Evolutionary conservation across 306 rosid genomes (phyloP).

Genomic region (Dalbergia cochinchinensis): DNA sequence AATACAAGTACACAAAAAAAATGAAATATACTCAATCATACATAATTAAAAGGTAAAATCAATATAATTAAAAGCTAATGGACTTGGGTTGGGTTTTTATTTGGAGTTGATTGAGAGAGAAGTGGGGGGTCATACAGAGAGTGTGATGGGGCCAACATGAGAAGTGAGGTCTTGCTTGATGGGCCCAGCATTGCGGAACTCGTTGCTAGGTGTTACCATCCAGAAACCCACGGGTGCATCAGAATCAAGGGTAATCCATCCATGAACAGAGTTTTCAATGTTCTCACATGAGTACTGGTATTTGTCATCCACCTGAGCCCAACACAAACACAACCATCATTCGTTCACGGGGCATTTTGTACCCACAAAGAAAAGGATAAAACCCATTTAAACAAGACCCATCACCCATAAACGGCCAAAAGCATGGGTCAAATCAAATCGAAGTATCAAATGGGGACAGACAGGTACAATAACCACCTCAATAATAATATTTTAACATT

Average conservation of each 20-base stretch:
- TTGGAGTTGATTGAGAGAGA: too few relatives aligned
- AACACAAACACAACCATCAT: slow-evolving; percentile 8
- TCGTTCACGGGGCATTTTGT: slow-evolving; percentile 35
- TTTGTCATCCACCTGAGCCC: slow-evolving; percentile 88
- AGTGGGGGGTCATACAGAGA: slow-evolving; percentile 53
- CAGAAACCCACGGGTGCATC: slow-evolving; percentile 74
- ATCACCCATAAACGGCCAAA: not conserved
- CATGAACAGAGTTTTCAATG: slow-evolving; percentile 69
- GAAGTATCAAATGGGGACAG: not conserved
- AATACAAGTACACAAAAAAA: too few relatives aligned
- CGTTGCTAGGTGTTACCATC: slow-evolving; percentile 80
- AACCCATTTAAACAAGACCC: too few relatives aligned
- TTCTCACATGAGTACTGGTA: slow-evolving; percentile 80
- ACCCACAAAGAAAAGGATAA: not conserved
- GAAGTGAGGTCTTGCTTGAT: slow-evolving; percentile 90
- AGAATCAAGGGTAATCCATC: slow-evolving; percentile 65
- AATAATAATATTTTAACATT: too few relatives aligned
- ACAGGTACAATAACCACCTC: not conserved
- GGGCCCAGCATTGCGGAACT: slow-evolving; percentile 85
- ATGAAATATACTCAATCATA: too few relatives aligned
- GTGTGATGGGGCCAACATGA: slow-evolving; percentile 81
- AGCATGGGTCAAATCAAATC: not conserved
- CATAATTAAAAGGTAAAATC: too few relatives aligned
- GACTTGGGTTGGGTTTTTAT: not conserved
- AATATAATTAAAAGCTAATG: too few relatives aligned